Percentiles rank a stretch among this genome's conserved stretches.
Evolutionary conservation across 352 stramenopile species (phyloP).

Genomic region (Pythium pyrilobum): DNA sequence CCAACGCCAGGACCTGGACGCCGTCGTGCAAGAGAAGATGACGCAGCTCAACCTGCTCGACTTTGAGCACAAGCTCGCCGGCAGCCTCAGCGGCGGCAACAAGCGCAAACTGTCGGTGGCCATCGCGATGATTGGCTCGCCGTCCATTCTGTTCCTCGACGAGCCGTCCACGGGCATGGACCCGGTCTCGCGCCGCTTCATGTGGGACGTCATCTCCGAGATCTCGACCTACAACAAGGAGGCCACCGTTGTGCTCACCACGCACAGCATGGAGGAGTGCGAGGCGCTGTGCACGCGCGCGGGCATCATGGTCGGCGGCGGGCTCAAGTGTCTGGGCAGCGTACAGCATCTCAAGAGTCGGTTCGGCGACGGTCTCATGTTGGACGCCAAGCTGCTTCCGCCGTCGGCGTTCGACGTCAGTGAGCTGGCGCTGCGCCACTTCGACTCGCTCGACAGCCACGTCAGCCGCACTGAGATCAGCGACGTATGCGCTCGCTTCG

Average conservation of each 20-base stretch:
- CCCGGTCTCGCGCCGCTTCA: constrained; percentile 86
- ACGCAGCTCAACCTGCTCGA: constrained; percentile 58
- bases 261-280: constrained; percentile 93
- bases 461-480: constrained; percentile 15
- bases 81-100: constrained; percentile 83
- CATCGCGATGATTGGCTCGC: constrained; percentile 91
- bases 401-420: constrained; percentile 24
- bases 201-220: constrained; percentile 88
- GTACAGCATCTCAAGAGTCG: constrained; percentile 91
- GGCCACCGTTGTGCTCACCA: constrained; percentile 85
- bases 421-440: constrained; percentile 16
- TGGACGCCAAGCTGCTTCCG: constrained; percentile 50
- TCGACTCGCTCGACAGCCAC: constrained; percentile 22
- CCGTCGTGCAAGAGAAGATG: constrained; percentile 63
- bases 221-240: constrained; percentile 49
- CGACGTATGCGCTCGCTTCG: constrained; percentile 19
- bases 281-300: constrained; percentile 71
- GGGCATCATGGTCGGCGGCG: constrained; percentile 79
- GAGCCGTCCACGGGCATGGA: constrained; percentile 91
- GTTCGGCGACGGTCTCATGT: constrained; percentile 89
- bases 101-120: constrained; percentile 93
- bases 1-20: constrained; percentile 22
- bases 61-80: constrained; percentile 72
- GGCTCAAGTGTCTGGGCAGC: constrained; percentile 53
- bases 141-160: constrained; percentile 86